These are phyloP conservation scores for Peribolospora kevripleyi DNA, from an alignment of 768 basidiomycete species.

Conservation along the genomic window DNA sequence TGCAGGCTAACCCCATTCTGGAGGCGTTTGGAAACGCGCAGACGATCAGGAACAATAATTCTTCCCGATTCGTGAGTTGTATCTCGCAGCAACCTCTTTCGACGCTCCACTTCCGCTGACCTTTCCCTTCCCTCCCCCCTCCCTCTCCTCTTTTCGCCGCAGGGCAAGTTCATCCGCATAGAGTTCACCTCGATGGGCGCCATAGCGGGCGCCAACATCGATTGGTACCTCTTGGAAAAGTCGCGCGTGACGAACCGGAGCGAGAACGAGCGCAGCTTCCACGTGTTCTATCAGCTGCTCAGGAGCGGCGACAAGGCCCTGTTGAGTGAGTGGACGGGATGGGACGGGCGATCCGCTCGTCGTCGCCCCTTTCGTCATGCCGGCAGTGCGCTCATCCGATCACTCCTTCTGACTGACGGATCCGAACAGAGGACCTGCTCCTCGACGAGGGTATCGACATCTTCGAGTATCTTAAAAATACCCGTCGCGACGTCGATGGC, in stretches of 20 bases:
- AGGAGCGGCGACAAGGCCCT: conserved; percentile 40
- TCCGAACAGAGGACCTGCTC: conserved; percentile 5
- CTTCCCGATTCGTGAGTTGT: conserved; percentile 49
- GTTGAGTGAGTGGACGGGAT: conserved; percentile 29
- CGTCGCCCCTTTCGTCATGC: too few relatives aligned
- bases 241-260: conserved; percentile 73
- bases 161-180: conserved; percentile 86
- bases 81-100: neutral
- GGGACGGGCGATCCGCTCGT: too few relatives aligned
- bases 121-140: neutral
- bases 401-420: neutral
- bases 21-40: conserved; percentile 98
- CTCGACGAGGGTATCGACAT: conserved; percentile 25
- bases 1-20: conserved; percentile 89
- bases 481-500: conserved; percentile 74
- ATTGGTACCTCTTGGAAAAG: conserved; percentile 98
- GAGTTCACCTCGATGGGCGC: conserved; percentile 78
- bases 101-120: neutral
- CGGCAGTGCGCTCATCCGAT: neutral
- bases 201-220: conserved; percentile 91
- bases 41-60: conserved; percentile 94
- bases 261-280: conserved; percentile 75
- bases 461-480: conserved; percentile 79
- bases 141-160: neutral
- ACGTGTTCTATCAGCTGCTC: conserved; percentile 88